Evolutionary conservation across 208 protist species (phyloP).

Genomic region (Trichomonas tenax): DNA sequence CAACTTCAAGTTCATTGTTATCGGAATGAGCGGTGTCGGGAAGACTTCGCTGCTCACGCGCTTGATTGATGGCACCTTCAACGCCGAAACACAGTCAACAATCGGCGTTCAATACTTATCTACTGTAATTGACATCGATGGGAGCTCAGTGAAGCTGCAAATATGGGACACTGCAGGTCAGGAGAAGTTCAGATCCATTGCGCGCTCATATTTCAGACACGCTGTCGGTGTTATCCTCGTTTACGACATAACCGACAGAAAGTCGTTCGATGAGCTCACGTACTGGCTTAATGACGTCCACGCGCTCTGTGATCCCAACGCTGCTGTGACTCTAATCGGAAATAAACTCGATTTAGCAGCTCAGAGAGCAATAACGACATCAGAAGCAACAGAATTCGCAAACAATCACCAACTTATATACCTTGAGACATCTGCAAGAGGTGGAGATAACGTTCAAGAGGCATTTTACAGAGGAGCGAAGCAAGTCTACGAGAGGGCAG

Average conservation of each 20-base stretch:
- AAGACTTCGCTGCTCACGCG: not conserved
- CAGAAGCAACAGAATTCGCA: not conserved
- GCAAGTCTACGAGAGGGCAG: not conserved
- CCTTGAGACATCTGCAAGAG: not conserved
- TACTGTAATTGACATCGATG: not conserved
- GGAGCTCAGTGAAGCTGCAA: not conserved
- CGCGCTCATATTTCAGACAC: not conserved
- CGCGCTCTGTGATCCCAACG: not conserved
- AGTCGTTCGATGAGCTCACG: not conserved
- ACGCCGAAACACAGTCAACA: not conserved
- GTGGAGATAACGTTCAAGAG: not conserved
- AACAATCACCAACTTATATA: not conserved
- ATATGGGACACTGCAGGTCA: conserved; percentile 21
- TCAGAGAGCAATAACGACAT: not conserved
- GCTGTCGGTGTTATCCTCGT: not conserved
- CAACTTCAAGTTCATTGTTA: conserved; percentile 18
- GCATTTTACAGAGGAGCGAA: not conserved
- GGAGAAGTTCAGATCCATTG: not conserved
- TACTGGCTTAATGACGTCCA: conserved; percentile 20
- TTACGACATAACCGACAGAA: not conserved
- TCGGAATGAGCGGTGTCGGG: not conserved
- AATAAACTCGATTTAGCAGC: not conserved
- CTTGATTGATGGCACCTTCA: not conserved
- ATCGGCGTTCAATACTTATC: not conserved
- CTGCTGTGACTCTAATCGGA: not conserved